Percentiles rank a stretch among this genome's conserved stretches.
Evolutionary conservation across 768 basidiomycete species (phyloP).

Genomic region (Asterophora lycoperdoides): DNA sequence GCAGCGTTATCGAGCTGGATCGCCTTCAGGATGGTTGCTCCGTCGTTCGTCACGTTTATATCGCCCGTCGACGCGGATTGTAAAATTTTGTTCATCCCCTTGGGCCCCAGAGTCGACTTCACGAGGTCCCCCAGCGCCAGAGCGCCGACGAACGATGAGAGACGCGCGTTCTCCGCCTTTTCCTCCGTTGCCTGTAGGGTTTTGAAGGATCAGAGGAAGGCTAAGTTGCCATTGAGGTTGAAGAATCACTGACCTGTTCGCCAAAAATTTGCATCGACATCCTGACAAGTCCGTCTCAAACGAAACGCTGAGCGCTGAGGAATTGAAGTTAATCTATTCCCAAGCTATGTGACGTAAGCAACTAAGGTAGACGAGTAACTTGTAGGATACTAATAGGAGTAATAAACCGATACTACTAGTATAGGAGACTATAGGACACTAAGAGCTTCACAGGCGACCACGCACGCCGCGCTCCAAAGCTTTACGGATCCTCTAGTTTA

Average conservation of each 20-base stretch:
- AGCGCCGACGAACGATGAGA: slow-evolving; percentile 96
- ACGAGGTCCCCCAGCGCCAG: slow-evolving; percentile 97
- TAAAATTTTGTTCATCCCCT: slow-evolving; percentile 99
- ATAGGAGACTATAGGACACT: too few relatives aligned
- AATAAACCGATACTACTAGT: too few relatives aligned
- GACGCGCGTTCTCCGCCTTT: slow-evolving; percentile 95
- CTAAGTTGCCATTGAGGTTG: not conserved
- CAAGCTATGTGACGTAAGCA: too few relatives aligned
- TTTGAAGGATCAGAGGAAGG: not conserved
- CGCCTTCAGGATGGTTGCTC: slow-evolving; percentile 95
- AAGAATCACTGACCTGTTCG: slow-evolving; percentile 41
- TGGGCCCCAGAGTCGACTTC: slow-evolving; percentile 96
- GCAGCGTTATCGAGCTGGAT: slow-evolving; percentile 98
- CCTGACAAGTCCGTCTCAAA: slow-evolving; percentile 11
- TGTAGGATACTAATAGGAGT: too few relatives aligned
- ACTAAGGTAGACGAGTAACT: too few relatives aligned
- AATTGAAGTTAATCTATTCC: too few relatives aligned
- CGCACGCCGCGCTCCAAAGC: too few relatives aligned
- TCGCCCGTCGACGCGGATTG: slow-evolving; percentile 87
- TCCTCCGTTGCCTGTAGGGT: slow-evolving; percentile 75
- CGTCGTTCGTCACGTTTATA: slow-evolving; percentile 97
- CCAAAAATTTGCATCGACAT: slow-evolving; percentile 75
- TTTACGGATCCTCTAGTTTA: too few relatives aligned
- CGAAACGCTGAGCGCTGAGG: too few relatives aligned
- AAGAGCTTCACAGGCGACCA: too few relatives aligned